Evolutionary conservation across 2,329 filamentous ascomycete genomes (phyloP), one percentile per base, ranked within the genome.

Genomic region (Tetracladium maxilliforme): DNA sequence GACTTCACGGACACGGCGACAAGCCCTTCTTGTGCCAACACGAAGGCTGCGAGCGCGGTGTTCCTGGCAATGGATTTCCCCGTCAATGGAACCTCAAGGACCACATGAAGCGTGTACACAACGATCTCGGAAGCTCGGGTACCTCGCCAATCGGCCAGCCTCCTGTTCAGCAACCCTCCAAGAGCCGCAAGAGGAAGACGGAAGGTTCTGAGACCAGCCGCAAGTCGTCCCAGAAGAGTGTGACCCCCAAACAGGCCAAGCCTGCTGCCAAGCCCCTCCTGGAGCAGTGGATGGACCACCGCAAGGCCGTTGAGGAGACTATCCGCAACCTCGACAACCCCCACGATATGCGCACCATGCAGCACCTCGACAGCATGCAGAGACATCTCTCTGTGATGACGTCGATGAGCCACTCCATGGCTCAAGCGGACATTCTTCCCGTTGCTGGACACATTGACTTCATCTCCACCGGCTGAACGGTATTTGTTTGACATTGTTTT

Each of bases 91-190:
- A 95, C 55, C 68, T 93, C 27, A 75, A 79, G 51, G 87, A 95
- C 55, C 87, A 95, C 63, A 94, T 94, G 86, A 82, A 83, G 56
- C 77, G 87, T 33, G 86, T 94, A 6, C 87, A 95, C 57, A 73
- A 73, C 37, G 67, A 70, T 22, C n/a, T n/a, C n/a, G n/a, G n/a
- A n/a, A n/a, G n/a, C n/a, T n/a, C n/a, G n/a, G n/a, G n/a, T n/a
- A n/a, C n/a, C n/a, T n/a, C n/a, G n/a, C n/a, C n/a, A n/a, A n/a
- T n/a, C n/a, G n/a, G n/a, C n/a, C n/a, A n/a, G n/a, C n/a, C n/a
- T n/a, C n/a, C n/a, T n/a, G n/a, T n/a, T n/a, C n/a, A n/a, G n/a
- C n/a, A n/a, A n/a, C n/a, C n/a, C n/a, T n/a, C n/a, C n/a, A 66
- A 67, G 51, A 56, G 59, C 34, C 61, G 64, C 36, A 70, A 70